Base-by-base conservation (phyloP, 2,329 filamentous ascomycete species). In the Mycosphaerella arachidis region DNA sequence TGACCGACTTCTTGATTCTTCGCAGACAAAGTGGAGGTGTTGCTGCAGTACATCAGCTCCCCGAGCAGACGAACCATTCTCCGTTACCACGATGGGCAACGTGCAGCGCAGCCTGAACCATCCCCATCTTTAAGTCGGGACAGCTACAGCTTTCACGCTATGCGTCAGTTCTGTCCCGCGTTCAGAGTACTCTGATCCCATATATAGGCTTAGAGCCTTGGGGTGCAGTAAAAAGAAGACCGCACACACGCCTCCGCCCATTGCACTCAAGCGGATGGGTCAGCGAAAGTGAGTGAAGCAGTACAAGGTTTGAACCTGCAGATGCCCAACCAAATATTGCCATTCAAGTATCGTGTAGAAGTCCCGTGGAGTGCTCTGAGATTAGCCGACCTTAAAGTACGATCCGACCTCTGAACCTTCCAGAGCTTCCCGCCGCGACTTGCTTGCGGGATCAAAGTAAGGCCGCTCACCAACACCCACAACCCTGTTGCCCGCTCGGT, bases 401-500 rank as follows among this genome's bases (percentile, higher is more conserved):
- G 33, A 24, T 20, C 56, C 56, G n/a, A 53, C 40, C 6, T 27
- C 37, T 18, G 45, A 29, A 18, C 51, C 54, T 29, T 46, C 59
- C 18, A 66, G 45, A 8, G 56, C 60, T 58, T 66, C 60, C 48
- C 46, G 61, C 16, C 81, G 72, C 0, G 78, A 79, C 18, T 71
- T 77, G 65, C 81, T 84, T 10, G 76, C 72, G 0, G 80, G 77
- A 62, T 85, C 82, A 6, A 83, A 69, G 63, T 81, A 86, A 1
- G 80, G 84, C 65, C 70, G 77, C 76, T 81, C 84, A 16, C 79
- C 84, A 6, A 85, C 76, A 8, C 79, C 81, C 6, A 86, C 83
- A 0, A 80, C 77, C 20, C 84, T 68, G 68, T 84, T 77, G 27
- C 82, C 79, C 53, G 77, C 76, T 52, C 84, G 74, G 29, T 80